Conservation (phyloP, 257 asterid species). For the Penstemon newberryi region DNA sequence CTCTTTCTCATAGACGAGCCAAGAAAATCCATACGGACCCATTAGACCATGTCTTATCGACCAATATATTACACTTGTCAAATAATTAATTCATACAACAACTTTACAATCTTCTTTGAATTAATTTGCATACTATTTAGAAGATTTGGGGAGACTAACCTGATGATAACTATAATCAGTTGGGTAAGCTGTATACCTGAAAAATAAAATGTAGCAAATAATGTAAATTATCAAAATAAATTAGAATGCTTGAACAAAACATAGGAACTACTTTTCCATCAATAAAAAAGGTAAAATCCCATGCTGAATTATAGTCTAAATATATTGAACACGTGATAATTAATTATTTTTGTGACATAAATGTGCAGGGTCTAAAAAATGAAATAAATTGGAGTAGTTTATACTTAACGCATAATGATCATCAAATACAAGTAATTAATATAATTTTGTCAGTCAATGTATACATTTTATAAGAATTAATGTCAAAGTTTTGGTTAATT, state of each 20-base stretch:
- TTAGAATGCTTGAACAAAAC: background rate
- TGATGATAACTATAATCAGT: constrained; percentile 71
- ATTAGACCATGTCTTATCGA: too few relatives aligned
- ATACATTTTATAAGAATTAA: too few relatives aligned
- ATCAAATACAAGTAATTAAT: too few relatives aligned
- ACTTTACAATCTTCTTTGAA: too few relatives aligned
- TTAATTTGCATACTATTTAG: too few relatives aligned
- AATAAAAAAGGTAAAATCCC: background rate
- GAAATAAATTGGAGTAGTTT: background rate
- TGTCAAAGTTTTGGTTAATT: background rate
- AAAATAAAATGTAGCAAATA: background rate
- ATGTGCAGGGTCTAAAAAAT: too few relatives aligned
- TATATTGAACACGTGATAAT: background rate
- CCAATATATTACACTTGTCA: too few relatives aligned
- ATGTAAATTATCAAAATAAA: constrained; percentile 7
- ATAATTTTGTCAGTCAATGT: too few relatives aligned
- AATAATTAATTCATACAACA: too few relatives aligned
- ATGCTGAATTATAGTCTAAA: background rate
- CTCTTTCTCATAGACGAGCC: too few relatives aligned
- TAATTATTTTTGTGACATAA: too few relatives aligned
- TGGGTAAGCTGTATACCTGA: constrained; percentile 75
- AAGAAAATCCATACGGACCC: too few relatives aligned
- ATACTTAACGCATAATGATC: background rate
- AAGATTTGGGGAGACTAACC: constrained; percentile 34
- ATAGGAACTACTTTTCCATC: background rate